These are phyloP conservation scores for Candida incommunis DNA, from an alignment of 805 yeast genomes.

Conservation along the genomic window DNA sequence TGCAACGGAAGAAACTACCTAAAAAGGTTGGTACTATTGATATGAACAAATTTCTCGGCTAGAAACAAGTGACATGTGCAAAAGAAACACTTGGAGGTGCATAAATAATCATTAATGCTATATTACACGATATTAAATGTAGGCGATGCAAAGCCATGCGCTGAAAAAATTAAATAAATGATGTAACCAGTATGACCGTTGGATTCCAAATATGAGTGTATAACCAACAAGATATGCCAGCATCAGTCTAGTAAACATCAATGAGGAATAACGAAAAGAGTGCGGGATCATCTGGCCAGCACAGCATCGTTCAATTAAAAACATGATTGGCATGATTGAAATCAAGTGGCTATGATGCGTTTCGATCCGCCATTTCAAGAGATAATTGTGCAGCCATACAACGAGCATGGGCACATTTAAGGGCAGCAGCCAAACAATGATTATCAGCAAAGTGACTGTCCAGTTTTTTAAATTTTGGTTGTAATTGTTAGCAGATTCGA, in stretches of 20 bases:
- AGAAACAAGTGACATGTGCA: not conserved
- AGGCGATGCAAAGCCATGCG: slow-evolving; percentile 1
- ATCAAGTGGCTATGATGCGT: slow-evolving; percentile 65
- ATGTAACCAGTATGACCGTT: not conserved
- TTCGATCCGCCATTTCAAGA: slow-evolving; percentile 64
- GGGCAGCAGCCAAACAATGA: slow-evolving; percentile 65
- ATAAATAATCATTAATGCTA: not conserved
- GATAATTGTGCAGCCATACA: slow-evolving; percentile 66
- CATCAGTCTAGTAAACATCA: not conserved
- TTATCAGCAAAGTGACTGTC: slow-evolving; percentile 43
- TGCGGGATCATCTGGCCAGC: not conserved
- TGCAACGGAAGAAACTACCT: too few relatives aligned
- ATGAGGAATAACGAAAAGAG: not conserved
- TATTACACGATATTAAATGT: not conserved
- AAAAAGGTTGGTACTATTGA: too few relatives aligned
- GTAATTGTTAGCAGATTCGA: not conserved
- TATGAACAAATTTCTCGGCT: too few relatives aligned
- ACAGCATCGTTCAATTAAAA: slow-evolving; percentile 29
- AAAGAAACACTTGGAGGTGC: not conserved
- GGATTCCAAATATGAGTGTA: not conserved
- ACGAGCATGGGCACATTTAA: slow-evolving; percentile 60
- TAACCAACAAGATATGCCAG: not conserved
- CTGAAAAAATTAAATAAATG: slow-evolving; percentile 1
- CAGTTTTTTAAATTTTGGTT: slow-evolving; percentile 26
- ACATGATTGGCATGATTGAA: slow-evolving; percentile 57